Conservation (phyloP, 176 grass and related monocot species). For the Leersia perrieri region DNA sequence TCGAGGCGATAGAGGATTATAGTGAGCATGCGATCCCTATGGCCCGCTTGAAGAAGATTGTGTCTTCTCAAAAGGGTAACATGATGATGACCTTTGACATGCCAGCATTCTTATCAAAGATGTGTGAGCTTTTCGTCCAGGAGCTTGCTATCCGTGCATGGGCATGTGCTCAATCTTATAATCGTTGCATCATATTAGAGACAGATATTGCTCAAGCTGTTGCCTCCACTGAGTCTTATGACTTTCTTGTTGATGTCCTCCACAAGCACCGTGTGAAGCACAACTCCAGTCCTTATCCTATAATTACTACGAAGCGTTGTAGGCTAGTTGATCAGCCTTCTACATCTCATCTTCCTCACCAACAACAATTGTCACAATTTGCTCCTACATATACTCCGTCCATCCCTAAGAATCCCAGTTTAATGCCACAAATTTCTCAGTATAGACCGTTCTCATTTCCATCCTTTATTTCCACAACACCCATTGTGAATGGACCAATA, state of each 20-base stretch:
- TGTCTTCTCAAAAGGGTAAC: background rate
- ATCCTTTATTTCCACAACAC: background rate
- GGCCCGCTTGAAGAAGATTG: background rate
- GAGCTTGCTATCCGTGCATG: background rate
- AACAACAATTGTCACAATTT: background rate
- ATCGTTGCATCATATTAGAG: background rate
- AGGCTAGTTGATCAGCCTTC: background rate
- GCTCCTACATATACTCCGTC: background rate
- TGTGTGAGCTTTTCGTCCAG: background rate
- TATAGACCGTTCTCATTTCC: background rate
- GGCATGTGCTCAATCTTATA: background rate
- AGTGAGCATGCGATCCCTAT: background rate
- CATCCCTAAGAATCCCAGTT: background rate
- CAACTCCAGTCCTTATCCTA: background rate
- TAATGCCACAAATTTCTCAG: background rate
- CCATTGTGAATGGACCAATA: background rate
- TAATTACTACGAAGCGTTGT: background rate
- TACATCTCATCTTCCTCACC: background rate
- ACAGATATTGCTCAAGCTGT: background rate
- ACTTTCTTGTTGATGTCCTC: slow-evolving; percentile 3
- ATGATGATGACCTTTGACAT: background rate
- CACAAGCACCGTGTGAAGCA: background rate
- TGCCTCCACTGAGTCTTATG: background rate
- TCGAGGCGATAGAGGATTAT: background rate
- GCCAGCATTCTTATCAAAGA: background rate